Percentiles rank a stretch among this genome's conserved stretches.
Conservation (phyloP, 2,329 filamentous ascomycete species). For the Trichoderma semiorbis region DNA sequence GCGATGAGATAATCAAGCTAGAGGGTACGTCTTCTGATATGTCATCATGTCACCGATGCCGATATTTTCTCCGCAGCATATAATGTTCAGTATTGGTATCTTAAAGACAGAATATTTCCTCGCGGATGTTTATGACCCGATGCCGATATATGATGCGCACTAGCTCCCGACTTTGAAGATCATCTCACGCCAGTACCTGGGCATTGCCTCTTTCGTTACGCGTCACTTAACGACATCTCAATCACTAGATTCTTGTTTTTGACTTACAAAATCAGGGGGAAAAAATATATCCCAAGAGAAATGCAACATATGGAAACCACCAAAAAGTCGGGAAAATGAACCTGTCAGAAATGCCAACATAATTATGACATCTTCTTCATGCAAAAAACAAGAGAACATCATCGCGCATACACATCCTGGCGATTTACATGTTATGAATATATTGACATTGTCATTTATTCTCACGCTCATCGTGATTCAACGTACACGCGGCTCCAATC, state of each 20-base stretch:
- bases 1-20: not conserved
- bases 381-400: not conserved
- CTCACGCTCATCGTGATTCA: not conserved
- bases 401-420: not conserved
- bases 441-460: not conserved
- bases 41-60: not conserved
- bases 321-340: no score
- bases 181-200: not conserved
- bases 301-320: no score
- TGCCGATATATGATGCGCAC: not conserved
- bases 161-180: not conserved
- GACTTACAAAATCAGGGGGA: not conserved
- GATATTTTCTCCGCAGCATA: not conserved
- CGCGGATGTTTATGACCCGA: no score
- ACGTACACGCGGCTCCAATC: not conserved
- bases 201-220: not conserved
- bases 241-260: not conserved
- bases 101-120: not conserved
- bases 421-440: not conserved
- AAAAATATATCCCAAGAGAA: no score
- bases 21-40: not conserved
- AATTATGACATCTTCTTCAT: not conserved
- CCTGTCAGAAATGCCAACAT: no score
- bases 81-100: not conserved
- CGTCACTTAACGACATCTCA: not conserved